Evolutionary conservation across 2,329 filamentous ascomycete genomes (phyloP).

Genomic region (Rugonectria rugulosa): DNA sequence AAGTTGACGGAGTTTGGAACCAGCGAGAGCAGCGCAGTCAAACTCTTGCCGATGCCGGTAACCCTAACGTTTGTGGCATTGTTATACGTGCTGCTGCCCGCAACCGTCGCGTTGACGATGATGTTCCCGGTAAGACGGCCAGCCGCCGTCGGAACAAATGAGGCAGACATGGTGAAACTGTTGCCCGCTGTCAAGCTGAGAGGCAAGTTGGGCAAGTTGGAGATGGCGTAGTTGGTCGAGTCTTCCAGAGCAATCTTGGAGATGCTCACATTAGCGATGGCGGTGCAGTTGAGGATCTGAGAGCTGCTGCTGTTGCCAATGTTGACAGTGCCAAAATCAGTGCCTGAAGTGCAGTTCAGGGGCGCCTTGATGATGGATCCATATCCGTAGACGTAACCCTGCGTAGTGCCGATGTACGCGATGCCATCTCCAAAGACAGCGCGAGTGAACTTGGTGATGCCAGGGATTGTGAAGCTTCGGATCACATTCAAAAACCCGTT

Average conservation of each 20-base stretch:
- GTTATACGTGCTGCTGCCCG: constrained; percentile 52
- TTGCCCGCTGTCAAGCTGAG: constrained; percentile 44
- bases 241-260: constrained; percentile 46
- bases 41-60: constrained; percentile 57
- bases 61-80: constrained; percentile 55
- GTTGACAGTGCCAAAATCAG: constrained; percentile 55
- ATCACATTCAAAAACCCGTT: constrained; percentile 56
- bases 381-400: constrained; percentile 62
- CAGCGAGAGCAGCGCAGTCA: constrained; percentile 53
- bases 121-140: constrained; percentile 58
- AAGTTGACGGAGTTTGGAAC: constrained; percentile 59
- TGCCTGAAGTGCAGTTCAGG: constrained; percentile 59
- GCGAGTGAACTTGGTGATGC: constrained; percentile 63
- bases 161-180: constrained; percentile 52
- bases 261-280: constrained; percentile 53
- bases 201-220: constrained; percentile 43
- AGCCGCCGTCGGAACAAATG: constrained; percentile 50
- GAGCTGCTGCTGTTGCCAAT: constrained; percentile 44
- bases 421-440: constrained; percentile 65
- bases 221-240: constrained; percentile 46
- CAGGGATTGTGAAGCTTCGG: constrained; percentile 58
- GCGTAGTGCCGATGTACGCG: constrained; percentile 60
- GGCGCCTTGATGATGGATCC: constrained; percentile 62
- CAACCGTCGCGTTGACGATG: constrained; percentile 57
- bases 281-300: constrained; percentile 54